Evolutionary conservation across 352 stramenopile species (phyloP), one percentile per base, ranked within the genome.

Genomic region (Globisporangium polare): DNA sequence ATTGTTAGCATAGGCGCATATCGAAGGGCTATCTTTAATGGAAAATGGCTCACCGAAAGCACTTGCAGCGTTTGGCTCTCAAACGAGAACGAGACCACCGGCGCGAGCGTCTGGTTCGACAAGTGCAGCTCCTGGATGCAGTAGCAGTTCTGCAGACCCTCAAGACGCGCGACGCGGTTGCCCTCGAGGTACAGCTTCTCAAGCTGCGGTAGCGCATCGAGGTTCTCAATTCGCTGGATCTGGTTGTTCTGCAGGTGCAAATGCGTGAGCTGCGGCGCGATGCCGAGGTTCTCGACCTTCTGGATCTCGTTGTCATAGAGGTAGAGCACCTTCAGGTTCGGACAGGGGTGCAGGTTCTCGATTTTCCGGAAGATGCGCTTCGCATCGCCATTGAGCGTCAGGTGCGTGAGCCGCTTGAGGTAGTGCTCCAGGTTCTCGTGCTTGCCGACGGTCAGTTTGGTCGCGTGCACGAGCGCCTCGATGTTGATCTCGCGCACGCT

Each of bases 111-210:
- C 57, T 92, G 83, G 60, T 90, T 89, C 26, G 75, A 78, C 31
- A 92, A 55, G 47, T 90, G 78, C 13, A 92, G 71, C 35, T 92
- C 81, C 39, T 86, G 72, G n/a, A 92, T 54, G 9, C 57, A 67
- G 12, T 51, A 56, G 51, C 71, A 78, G 46, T 68, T 63, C 4
- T 63, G 63, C 9, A 91, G 60, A 8, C 83, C 81, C 64, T 90
- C 79, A 20, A 92, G 68, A 3, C 74, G 62, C 7, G 63, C 35
- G n/a, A 92, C 87, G 31, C 66, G 61, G 59, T 92, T 92, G 37
- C 74, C 78, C 58, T 88, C 80, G 0, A 92, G 64, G 50, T 86
- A 92, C 24, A 92, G 46, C 62, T 93, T 93, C 62, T 93, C 81
- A 35, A 93, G 58, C 5, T 73, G 45, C 8, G 37, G 45, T 12